Base-by-base conservation (phyloP, 495 filamentous ascomycete genomes). In the Daldinia grandis region DNA sequence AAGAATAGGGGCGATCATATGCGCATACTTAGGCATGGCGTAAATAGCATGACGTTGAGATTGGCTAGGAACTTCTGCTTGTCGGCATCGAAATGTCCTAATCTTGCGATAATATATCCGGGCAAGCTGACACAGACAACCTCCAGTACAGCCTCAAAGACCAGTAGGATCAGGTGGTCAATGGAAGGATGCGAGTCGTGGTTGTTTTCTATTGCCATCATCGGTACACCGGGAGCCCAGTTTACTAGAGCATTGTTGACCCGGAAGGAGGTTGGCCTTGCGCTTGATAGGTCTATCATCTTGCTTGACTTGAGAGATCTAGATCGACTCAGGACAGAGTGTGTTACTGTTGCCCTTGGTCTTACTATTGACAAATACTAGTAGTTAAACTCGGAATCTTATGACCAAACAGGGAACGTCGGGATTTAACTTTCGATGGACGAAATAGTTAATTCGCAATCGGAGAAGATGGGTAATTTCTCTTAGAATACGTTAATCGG, bases 21-120 rank as follows among this genome's bases (percentile, higher is more conserved):
- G 27, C 27, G 53, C 92, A 66, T 90, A 97, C 93, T 96, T 68
- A 99, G 88, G 75, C 96, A 98, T 60, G 95, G 95, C 42, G 95
- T 99, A 78, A 99, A 99, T 15, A 99, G 83, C 72, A 88, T 89
- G 50, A 96, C 92, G 76, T 99, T 99, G 62, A 99, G 83, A 74
- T 99, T 97, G 38, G 95, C 94, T 27, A 97, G 86, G 72, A 98
- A 94, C 77, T 97, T 98, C 78, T 99, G 95, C 71, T 92, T 91
- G 42, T 97, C 93, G 51, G 92, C 91, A 81, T 95, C 92, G 79
- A 99, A 97, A 83, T 97, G 90, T 76, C 96, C 96, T 72, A 91
- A 83, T 49, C 90, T 84, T 19, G 95, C 95, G 57, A 97, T 89
- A 72, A 98, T 90, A 31, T 97, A 99, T n/a, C 95, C 95, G 1